phyloP scores from a whole-genome alignment of 768 basidiomycete genomes.

The Ramaria sp. region DNA sequence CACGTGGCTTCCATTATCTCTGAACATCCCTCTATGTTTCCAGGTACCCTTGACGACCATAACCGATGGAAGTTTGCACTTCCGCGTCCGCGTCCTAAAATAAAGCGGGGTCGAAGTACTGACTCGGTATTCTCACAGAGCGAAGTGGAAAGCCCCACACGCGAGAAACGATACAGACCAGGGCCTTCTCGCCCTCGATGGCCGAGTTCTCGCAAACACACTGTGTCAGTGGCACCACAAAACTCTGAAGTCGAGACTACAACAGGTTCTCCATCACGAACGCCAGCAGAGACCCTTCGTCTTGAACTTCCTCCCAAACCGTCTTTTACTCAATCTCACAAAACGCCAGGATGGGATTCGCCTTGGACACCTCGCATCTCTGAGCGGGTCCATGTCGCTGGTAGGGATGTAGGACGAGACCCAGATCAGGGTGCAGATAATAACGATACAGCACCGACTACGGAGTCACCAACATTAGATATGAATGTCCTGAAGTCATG shows the following conservation, averaged over 20 bases:
- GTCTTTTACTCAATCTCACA: constrained; percentile 41
- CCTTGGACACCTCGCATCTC: constrained; percentile 45
- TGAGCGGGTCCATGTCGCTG: background rate
- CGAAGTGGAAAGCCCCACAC: background rate
- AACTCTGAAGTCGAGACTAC: background rate
- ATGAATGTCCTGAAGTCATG: constrained; percentile 15
- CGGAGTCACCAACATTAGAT: constrained; percentile 8
- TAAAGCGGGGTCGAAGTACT: background rate
- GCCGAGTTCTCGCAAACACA: constrained; percentile 12
- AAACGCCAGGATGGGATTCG: constrained; percentile 56
- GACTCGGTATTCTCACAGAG: background rate
- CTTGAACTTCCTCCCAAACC: constrained; percentile 21
- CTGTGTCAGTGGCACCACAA: constrained; percentile 3
- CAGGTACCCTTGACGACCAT: constrained; percentile 21
- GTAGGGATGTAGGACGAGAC: background rate
- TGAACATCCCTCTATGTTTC: constrained; percentile 41
- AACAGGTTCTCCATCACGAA: constrained; percentile 15
- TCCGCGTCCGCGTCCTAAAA: constrained; percentile 1
- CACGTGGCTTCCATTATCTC: constrained; percentile 31
- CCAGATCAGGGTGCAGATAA: background rate
- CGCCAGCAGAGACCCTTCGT: constrained; percentile 14
- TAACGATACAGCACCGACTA: background rate
- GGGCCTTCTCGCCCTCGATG: background rate
- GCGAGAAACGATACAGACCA: background rate
- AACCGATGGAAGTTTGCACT: constrained; percentile 15